phyloP scores from a whole-genome alignment of 208 protist genomes.

The Leishmania major region DNA sequence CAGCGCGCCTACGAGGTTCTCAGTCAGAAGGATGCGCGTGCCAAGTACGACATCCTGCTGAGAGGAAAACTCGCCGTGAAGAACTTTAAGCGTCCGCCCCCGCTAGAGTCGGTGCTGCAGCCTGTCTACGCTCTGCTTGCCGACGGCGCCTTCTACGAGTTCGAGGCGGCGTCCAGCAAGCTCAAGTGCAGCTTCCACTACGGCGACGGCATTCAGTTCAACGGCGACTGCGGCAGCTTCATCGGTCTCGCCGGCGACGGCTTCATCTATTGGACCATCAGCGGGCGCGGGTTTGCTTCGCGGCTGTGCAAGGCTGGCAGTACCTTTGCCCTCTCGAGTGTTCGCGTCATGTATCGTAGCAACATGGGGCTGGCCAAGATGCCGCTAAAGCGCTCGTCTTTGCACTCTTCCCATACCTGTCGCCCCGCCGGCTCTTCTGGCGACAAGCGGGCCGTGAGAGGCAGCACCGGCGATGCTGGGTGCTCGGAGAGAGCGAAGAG shows the following conservation, averaged over 20 bases:
- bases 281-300: slow-evolving; percentile 59
- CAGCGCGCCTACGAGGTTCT: slow-evolving; percentile 97
- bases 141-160: slow-evolving; percentile 74
- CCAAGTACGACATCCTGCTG: slow-evolving; percentile 92
- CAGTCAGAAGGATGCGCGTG: slow-evolving; percentile 83
- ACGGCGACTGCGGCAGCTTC: slow-evolving; percentile 61
- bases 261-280: slow-evolving; percentile 73
- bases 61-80: slow-evolving; percentile 25
- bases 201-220: slow-evolving; percentile 80
- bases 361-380: slow-evolving; percentile 39
- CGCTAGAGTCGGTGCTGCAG: slow-evolving; percentile 35
- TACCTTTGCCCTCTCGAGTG: slow-evolving; percentile 53
- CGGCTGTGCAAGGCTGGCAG: slow-evolving; percentile 67
- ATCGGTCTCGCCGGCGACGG: slow-evolving; percentile 78
- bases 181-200: slow-evolving; percentile 71
- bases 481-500: slow-evolving; percentile 1
- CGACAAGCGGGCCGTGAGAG: not conserved
- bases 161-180: slow-evolving; percentile 67
- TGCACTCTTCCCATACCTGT: not conserved
- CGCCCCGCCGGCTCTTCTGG: not conserved
- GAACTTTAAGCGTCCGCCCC: slow-evolving; percentile 63
- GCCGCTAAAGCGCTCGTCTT: slow-evolving; percentile 28
- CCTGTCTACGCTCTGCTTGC: slow-evolving; percentile 63
- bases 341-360: slow-evolving; percentile 55
- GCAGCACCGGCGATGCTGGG: not conserved